phyloP scores from a whole-genome alignment of 2,329 filamentous ascomycete species.

The Myriosclerotinia curreyana region DNA sequence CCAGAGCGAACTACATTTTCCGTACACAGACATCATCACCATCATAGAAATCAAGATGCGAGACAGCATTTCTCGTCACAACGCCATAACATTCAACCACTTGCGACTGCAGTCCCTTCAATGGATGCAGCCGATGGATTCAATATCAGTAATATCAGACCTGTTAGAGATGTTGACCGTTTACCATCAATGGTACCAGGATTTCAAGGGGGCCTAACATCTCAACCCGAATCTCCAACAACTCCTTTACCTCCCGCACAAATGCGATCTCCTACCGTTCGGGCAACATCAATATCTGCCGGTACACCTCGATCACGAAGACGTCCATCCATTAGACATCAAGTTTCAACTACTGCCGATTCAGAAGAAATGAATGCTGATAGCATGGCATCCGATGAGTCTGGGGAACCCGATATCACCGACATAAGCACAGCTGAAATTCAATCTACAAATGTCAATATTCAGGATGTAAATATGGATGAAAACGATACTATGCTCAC shows the following conservation, averaged over 20 bases:
- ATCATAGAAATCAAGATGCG: constrained; percentile 51
- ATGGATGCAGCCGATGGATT: constrained; percentile 71
- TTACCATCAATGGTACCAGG: constrained; percentile 77
- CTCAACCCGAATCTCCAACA: constrained; percentile 89
- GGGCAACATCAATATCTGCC: constrained; percentile 51
- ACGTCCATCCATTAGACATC: constrained; percentile 83
- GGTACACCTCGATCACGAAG: constrained; percentile 58
- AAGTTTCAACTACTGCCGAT: constrained; percentile 81
- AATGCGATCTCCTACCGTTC: constrained; percentile 54
- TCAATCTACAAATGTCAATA: constrained; percentile 74
- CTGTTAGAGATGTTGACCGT: constrained; percentile 77
- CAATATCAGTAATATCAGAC: constrained; percentile 67
- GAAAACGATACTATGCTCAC: constrained; percentile 75
- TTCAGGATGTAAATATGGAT: constrained; percentile 77
- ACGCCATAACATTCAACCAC: constrained; percentile 59
- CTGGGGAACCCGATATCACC: constrained; percentile 70
- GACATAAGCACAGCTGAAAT: constrained; percentile 74
- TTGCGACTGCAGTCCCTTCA: constrained; percentile 63
- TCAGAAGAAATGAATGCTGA: constrained; percentile 84
- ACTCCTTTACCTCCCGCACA: constrained; percentile 73
- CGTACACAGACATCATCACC: constrained; percentile 52
- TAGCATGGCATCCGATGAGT: constrained; percentile 75
- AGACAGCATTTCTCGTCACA: constrained; percentile 50
- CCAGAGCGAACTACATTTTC: constrained; percentile 66
- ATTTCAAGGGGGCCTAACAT: constrained; percentile 65